Evolutionary conservation across 2,329 filamentous ascomycete genomes (phyloP).

Genomic region (Byssochlamys sp.): DNA sequence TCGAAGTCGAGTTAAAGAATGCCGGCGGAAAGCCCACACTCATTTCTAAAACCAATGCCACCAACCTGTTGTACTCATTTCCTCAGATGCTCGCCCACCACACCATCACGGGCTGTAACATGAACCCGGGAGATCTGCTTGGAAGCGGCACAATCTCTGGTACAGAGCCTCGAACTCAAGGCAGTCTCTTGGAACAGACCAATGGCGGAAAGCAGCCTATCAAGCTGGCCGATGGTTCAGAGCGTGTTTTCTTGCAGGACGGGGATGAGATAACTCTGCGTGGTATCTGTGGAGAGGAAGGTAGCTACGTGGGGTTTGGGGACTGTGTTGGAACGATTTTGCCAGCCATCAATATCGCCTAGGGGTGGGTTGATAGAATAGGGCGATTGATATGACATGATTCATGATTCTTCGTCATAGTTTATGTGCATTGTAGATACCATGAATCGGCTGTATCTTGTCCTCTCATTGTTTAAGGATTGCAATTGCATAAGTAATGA

Average conservation of each 20-base stretch:
- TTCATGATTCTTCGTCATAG: neutral
- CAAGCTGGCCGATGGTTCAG: conserved; percentile 53
- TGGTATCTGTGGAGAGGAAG: conserved; percentile 57
- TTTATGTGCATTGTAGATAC: neutral
- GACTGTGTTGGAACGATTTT: conserved; percentile 58
- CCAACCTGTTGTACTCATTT: conserved; percentile 70
- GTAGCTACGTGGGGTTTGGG: conserved; percentile 65
- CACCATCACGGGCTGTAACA: conserved; percentile 63
- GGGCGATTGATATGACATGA: neutral
- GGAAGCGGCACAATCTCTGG: conserved; percentile 74
- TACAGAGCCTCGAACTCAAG: conserved; percentile 46
- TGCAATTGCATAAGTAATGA: neutral
- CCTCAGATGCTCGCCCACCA: conserved; percentile 76
- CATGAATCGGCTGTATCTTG: neutral
- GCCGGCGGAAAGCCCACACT: conserved; percentile 45
- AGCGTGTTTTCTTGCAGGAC: conserved; percentile 63
- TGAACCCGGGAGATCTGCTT: conserved; percentile 64
- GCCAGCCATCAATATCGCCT: conserved; percentile 27
- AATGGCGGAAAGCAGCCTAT: conserved; percentile 58
- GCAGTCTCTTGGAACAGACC: conserved; percentile 64
- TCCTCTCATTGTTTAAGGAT: neutral
- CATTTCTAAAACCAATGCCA: conserved; percentile 52
- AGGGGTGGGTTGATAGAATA: neutral
- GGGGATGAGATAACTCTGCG: conserved; percentile 60
- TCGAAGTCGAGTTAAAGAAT: conserved; percentile 51